Percentiles rank a stretch among this genome's conserved stretches.
These are phyloP conservation scores for Hydnomerulius pinastri DNA, from an alignment of 768 basidiomycete genomes.

Conservation along the genomic window DNA sequence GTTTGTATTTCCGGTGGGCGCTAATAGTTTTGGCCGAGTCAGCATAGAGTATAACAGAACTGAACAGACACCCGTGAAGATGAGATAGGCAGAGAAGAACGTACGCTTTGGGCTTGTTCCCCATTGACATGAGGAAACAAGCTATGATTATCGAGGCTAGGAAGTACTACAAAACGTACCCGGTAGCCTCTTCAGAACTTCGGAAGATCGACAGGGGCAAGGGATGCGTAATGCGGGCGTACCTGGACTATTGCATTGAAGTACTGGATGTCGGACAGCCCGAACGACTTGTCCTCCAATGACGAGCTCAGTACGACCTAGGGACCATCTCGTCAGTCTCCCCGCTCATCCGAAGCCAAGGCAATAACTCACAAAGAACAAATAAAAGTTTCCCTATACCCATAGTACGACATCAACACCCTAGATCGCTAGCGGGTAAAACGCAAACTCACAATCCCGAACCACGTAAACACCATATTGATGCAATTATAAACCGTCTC, in stretches of 20 bases:
- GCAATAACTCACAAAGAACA: constrained; percentile 76
- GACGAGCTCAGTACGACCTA: constrained; percentile 89
- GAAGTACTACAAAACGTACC: constrained; percentile 64
- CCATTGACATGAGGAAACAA: constrained; percentile 94
- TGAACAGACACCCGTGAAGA: too few species aligned
- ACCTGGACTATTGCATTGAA: constrained; percentile 81
- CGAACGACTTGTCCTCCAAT: constrained; percentile 72
- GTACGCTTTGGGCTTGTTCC: constrained; percentile 87
- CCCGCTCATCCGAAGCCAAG: neutral
- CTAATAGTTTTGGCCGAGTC: constrained; percentile 9
- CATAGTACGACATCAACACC: neutral
- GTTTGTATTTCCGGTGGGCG: constrained; percentile 68
- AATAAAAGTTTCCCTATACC: constrained; percentile 85
- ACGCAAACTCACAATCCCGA: constrained; percentile 67
- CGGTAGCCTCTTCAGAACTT: constrained; percentile 1
- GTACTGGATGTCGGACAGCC: constrained; percentile 61
- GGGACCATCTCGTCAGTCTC: neutral
- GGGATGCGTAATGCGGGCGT: constrained; percentile 9
- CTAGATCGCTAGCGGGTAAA: neutral
- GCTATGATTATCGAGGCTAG: constrained; percentile 86
- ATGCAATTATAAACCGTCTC: constrained; percentile 88
- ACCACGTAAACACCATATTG: constrained; percentile 92
- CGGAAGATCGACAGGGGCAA: neutral
- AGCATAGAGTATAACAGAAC: too few species aligned
- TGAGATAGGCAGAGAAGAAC: neutral